Conservation (phyloP, 2,329 filamentous ascomycete species). For the Nemania serpens region DNA sequence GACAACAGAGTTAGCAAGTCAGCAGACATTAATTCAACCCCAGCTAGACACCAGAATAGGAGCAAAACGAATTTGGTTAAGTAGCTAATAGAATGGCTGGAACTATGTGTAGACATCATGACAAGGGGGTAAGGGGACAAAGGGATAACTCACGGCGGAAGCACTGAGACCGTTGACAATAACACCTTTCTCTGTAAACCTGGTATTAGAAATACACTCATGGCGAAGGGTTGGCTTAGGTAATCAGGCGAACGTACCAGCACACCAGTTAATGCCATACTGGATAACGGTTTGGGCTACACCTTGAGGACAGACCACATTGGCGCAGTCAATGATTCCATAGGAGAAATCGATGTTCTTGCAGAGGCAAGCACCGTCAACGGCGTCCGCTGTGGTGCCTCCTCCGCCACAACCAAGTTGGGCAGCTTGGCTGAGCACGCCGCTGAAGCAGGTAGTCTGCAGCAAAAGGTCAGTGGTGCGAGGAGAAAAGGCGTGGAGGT, state of each 20-base stretch:
- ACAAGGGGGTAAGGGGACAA: background rate
- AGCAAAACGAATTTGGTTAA: no score
- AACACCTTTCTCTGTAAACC: conserved; percentile 32
- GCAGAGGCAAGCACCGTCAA: conserved; percentile 49
- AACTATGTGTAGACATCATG: no score
- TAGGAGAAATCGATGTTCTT: conserved; percentile 46
- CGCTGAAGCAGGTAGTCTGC: conserved; percentile 54
- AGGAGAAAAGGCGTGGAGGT: background rate
- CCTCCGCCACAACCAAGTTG: conserved; percentile 51
- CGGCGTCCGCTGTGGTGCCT: conserved; percentile 30
- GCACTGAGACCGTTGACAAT: conserved; percentile 24
- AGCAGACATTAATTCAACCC: no score
- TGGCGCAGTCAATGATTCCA: conserved; percentile 44
- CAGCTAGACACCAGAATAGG: no score
- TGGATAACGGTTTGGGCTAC: conserved; percentile 33
- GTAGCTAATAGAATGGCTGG: no score
- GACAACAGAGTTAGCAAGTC: conserved; percentile 14
- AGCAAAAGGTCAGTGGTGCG: conserved; percentile 2
- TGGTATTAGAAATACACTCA: conserved; percentile 8
- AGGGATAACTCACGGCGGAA: conserved; percentile 17
- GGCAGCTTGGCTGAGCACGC: conserved; percentile 54
- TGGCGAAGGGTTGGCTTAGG: background rate
- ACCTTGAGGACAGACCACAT: conserved; percentile 30
- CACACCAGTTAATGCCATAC: conserved; percentile 40
- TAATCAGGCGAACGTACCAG: conserved; percentile 30